Conservation (phyloP, 1,284 basidiomycete genomes). For the Naganishia albida region DNA sequence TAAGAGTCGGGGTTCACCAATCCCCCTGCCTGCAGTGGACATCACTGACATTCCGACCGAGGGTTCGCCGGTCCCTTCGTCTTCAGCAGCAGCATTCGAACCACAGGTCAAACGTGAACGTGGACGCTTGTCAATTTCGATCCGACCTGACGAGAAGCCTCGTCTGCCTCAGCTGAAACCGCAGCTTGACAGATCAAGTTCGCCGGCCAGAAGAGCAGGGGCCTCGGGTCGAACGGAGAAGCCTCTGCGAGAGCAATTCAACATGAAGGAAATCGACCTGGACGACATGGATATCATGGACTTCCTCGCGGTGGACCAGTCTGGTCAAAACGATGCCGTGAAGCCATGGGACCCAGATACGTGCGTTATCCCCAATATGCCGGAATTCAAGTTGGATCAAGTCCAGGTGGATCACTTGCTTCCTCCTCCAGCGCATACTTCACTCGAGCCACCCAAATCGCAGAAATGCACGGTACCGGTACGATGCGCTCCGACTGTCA, state of each 20-base stretch:
- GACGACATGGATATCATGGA: conserved; percentile 32
- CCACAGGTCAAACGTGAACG: not conserved
- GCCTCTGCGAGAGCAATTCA: not conserved
- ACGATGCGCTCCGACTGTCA: conserved; percentile 15
- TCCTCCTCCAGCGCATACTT: not conserved
- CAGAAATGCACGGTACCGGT: conserved; percentile 14
- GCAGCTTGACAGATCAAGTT: not conserved
- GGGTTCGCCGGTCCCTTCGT: not conserved
- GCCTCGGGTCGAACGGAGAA: not conserved
- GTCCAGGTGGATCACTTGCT: conserved; percentile 19
- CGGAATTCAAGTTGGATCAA: conserved; percentile 16
- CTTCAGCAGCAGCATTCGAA: not conserved
- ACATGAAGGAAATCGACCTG: conserved; percentile 22
- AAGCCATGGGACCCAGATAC: conserved; percentile 16
- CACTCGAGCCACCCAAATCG: not conserved
- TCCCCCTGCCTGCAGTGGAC: not conserved
- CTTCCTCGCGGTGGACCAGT: conserved; percentile 26
- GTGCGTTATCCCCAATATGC: conserved; percentile 19
- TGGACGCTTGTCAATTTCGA: not conserved
- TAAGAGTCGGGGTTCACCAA: not conserved
- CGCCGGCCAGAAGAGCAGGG: not conserved
- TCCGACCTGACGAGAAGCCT: not conserved
- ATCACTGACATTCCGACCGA: not conserved
- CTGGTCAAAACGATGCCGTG: not conserved
- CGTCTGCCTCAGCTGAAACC: too few relatives aligned